Conservation (phyloP, 495 filamentous ascomycete genomes). For the Xylaria intraflava region DNA sequence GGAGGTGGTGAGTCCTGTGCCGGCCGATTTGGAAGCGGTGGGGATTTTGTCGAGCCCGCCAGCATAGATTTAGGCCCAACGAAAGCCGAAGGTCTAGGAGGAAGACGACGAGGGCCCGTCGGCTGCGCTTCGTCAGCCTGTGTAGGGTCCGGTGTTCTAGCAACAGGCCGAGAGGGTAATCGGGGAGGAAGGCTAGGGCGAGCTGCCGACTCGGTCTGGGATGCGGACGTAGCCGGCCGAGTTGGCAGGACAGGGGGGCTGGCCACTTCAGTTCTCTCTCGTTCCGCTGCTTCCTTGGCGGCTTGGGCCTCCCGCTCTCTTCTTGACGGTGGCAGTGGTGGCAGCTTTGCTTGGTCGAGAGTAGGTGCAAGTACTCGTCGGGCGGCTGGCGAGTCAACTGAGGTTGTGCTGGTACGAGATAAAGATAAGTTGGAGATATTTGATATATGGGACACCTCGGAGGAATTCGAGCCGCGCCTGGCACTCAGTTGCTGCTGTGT, state of each 20-base stretch:
- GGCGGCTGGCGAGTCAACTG: constrained; percentile 18
- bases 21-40: constrained; percentile 7
- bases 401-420: constrained; percentile 26
- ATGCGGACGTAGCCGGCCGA: constrained; percentile 17
- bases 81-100: constrained; percentile 31
- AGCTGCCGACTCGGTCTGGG: constrained; percentile 16
- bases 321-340: constrained; percentile 41
- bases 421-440: constrained; percentile 37
- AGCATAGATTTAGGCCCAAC: constrained; percentile 17
- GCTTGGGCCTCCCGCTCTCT: constrained; percentile 39
- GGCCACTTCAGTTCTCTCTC: constrained; percentile 16
- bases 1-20: constrained; percentile 35
- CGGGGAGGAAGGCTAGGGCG: constrained; percentile 35
- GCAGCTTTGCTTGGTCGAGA: constrained; percentile 43
- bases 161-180: constrained; percentile 33
- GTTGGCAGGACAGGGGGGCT: constrained; percentile 16
- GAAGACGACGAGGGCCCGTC: constrained; percentile 29
- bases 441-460: constrained; percentile 40
- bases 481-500: constrained; percentile 23
- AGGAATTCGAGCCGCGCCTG: constrained; percentile 41
- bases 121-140: constrained; percentile 18
- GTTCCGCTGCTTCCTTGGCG: constrained; percentile 30
- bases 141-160: constrained; percentile 17
- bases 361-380: constrained; percentile 42
- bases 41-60: constrained; percentile 12